Evolutionary conservation across 306 rosid genomes (phyloP).

Genomic region (Pyrus bretschneideri): DNA sequence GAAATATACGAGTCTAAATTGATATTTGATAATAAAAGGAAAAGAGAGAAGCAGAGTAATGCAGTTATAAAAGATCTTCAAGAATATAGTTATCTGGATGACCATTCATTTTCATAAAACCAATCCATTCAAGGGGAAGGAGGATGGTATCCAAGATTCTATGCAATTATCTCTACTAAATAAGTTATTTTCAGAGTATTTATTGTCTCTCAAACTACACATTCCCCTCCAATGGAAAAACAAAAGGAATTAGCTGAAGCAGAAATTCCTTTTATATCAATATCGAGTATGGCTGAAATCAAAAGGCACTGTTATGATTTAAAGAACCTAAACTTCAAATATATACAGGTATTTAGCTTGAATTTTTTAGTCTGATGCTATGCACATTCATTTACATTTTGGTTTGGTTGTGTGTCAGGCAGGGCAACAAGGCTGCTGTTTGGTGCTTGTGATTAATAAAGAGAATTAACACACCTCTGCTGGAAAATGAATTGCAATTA

Average conservation of each 20-base stretch:
- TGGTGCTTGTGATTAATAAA: not conserved
- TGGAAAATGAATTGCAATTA: not conserved
- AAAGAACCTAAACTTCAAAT: not conserved
- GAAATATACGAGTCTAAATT: not conserved
- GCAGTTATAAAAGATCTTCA: not conserved
- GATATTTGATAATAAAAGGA: not conserved
- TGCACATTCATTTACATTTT: not conserved
- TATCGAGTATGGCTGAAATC: not conserved
- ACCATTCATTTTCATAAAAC: not conserved
- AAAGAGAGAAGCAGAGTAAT: not conserved
- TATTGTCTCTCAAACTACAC: constrained; percentile 1
- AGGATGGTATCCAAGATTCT: not conserved
- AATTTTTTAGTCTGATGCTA: not conserved
- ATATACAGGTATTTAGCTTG: too few relatives aligned
- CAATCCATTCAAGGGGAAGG: not conserved
- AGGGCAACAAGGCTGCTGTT: not conserved
- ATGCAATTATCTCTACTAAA: not conserved
- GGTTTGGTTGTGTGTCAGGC: not conserved
- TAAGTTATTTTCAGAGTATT: not conserved
- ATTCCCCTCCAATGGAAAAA: not conserved
- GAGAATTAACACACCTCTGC: not conserved
- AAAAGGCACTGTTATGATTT: not conserved
- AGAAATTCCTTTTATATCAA: not conserved
- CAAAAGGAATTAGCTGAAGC: not conserved
- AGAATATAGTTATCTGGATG: not conserved